Evolutionary conservation across 2,329 filamentous ascomycete species (phyloP).

Genomic region (Verticillium nubilum): DNA sequence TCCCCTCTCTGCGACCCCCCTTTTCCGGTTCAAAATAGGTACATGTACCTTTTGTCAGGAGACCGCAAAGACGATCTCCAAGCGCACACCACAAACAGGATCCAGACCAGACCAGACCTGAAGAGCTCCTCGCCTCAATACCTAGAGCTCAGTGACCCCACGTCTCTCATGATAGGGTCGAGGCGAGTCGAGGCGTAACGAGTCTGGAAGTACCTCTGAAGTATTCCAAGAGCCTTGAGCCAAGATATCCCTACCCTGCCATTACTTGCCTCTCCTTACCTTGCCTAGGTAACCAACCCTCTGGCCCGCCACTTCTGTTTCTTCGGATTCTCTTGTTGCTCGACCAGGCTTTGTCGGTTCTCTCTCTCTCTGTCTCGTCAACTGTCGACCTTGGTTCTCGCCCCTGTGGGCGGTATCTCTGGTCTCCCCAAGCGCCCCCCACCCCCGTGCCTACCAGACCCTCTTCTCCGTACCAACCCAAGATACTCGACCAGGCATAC

Average conservation of each 20-base stretch:
- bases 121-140: background rate
- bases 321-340: background rate
- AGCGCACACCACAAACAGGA: background rate
- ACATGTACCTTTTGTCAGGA: background rate
- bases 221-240: background rate
- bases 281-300: too few species aligned
- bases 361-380: background rate
- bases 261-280: background rate
- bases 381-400: background rate
- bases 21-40: background rate
- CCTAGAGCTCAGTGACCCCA: background rate
- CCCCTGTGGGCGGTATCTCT: background rate
- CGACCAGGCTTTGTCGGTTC: background rate
- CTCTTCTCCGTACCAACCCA: background rate
- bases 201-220: background rate
- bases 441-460: background rate
- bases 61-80: background rate
- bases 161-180: too few species aligned
- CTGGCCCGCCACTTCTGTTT: background rate
- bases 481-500: background rate
- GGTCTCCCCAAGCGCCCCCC: background rate
- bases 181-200: background rate
- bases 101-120: background rate
- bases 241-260: background rate
- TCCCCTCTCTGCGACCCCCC: background rate